Percentiles rank a stretch among this genome's conserved stretches.
Evolutionary conservation across 495 filamentous ascomycete genomes (phyloP).

Genomic region (Hyaloscypha finlandica): DNA sequence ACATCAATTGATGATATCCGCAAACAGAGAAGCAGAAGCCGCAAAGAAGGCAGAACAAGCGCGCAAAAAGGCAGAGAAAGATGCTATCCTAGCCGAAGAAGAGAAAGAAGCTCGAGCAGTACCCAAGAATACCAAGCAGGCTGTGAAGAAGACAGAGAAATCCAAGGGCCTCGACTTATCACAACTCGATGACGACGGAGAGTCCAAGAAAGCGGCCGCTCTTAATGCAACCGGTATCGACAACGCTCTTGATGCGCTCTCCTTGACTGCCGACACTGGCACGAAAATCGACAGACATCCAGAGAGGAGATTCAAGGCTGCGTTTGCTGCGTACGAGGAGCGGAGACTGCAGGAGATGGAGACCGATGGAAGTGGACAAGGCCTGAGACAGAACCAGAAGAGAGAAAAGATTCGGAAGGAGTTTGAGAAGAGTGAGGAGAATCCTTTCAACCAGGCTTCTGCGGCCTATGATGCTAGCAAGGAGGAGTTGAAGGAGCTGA

Average conservation of each 20-base stretch:
- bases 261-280: slow-evolving; percentile 50
- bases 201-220: slow-evolving; percentile 45
- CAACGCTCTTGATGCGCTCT: slow-evolving; percentile 83
- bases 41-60: slow-evolving; percentile 84
- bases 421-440: slow-evolving; percentile 89
- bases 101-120: slow-evolving; percentile 70
- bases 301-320: slow-evolving; percentile 82
- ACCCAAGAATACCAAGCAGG: slow-evolving; percentile 58
- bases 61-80: slow-evolving; percentile 85
- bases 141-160: slow-evolving; percentile 77
- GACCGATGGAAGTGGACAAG: slow-evolving; percentile 67
- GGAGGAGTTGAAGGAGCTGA: slow-evolving; percentile 72
- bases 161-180: slow-evolving; percentile 67
- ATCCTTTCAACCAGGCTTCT: slow-evolving; percentile 85
- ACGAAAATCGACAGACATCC: slow-evolving; percentile 83
- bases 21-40: slow-evolving; percentile 73
- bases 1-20: slow-evolving; percentile 11
- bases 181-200: slow-evolving; percentile 59
- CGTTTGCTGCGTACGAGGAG: slow-evolving; percentile 84
- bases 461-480: slow-evolving; percentile 72
- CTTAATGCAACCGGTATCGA: slow-evolving; percentile 87
- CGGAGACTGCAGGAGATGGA: slow-evolving; percentile 83
- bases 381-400: slow-evolving; percentile 77
- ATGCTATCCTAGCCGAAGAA: slow-evolving; percentile 80
- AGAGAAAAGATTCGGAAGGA: slow-evolving; percentile 80